Base-by-base conservation (phyloP, 176 grass and related monocot genomes). In the Triticum turgidum region DNA sequence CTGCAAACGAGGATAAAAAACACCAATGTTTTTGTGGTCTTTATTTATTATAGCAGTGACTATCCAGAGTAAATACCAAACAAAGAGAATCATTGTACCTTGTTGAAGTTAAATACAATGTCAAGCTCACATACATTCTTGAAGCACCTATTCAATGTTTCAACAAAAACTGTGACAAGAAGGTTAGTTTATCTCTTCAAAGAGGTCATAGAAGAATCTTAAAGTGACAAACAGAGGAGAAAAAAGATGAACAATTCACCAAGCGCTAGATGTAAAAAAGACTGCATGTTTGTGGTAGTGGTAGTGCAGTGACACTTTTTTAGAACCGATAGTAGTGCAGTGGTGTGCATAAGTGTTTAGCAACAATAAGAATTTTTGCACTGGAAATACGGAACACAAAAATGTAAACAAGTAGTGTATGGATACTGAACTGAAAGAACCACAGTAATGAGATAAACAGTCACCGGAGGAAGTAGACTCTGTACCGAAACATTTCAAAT, bases 61-160 rank as follows among this genome's bases (percentile, higher is more conserved):
- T 64, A 86, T 54, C 4, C 30, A 86, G 65, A 82, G n/a, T 58
- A 73, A 78, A 27, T 33, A 75, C 32, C 14, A 86, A 77, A 84
- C 24, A 56, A 58, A 33, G 68, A 87, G 61, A 77, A 81, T 66
- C 42, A 56, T 11, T n/a, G 18, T 70, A 99, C 97, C 97, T 99
- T 99, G 80, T 92, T 99, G 77, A 99, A 99, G 86, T 99, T 96
- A 77, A 96, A 99, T 73, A 99, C 94, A 68, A 99, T 83, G 67
- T 98, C 94, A 79, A 94, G 91, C 77, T 99, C 94, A 2, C 97
- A 99, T 24, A 96, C 94, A 94, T 99, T 99, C 85, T 96, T 99
- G 94, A 96, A 99, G 89, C 94, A 99, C 88, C 83, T 94, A 80
- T 99, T 90, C 80, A 96, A 83, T 45, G 92, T 99, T 84, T 99